Conservation (phyloP, 495 filamentous ascomycete species). For the Aspergillus saccharolyticus region DNA sequence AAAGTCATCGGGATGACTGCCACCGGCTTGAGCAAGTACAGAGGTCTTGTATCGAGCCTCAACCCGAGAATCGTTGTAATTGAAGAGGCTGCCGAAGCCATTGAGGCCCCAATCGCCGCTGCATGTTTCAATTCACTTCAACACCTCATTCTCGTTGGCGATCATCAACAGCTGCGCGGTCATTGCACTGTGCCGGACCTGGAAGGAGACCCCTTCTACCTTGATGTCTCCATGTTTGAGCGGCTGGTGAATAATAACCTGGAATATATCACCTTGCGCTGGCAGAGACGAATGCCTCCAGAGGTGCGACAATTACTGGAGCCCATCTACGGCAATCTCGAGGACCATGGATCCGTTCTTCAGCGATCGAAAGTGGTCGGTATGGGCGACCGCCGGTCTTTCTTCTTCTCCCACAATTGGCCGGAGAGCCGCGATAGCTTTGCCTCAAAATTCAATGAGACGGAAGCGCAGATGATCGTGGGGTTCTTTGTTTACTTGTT, state of each 20-base stretch:
- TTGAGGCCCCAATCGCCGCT: slow-evolving; percentile 61
- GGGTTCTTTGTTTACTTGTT: slow-evolving; percentile 68
- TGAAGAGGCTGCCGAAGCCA: slow-evolving; percentile 71
- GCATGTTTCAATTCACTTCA: slow-evolving; percentile 64
- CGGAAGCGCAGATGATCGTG: slow-evolving; percentile 75
- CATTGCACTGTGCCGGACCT: slow-evolving; percentile 52
- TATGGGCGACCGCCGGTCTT: slow-evolving; percentile 67
- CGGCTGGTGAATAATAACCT: slow-evolving; percentile 67
- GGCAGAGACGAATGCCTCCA: slow-evolving; percentile 69
- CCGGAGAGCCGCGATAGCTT: slow-evolving; percentile 60
- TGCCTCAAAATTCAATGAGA: slow-evolving; percentile 64
- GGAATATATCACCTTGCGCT: slow-evolving; percentile 52
- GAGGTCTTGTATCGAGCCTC: slow-evolving; percentile 64
- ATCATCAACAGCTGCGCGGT: slow-evolving; percentile 69
- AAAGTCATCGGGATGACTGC: slow-evolving; percentile 71
- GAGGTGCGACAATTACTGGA: slow-evolving; percentile 59
- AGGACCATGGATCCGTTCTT: slow-evolving; percentile 65
- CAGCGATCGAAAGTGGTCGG: slow-evolving; percentile 62
- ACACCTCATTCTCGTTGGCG: slow-evolving; percentile 71
- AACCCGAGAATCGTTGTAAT: slow-evolving; percentile 63
- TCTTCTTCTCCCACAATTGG: slow-evolving; percentile 69
- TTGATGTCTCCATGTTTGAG: slow-evolving; percentile 71
- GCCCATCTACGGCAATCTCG: slow-evolving; percentile 62
- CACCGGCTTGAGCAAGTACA: slow-evolving; percentile 85
- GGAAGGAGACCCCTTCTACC: slow-evolving; percentile 51